Conservation (phyloP, 2,329 filamentous ascomycete species). For the Ophiostoma pallidulum region DNA sequence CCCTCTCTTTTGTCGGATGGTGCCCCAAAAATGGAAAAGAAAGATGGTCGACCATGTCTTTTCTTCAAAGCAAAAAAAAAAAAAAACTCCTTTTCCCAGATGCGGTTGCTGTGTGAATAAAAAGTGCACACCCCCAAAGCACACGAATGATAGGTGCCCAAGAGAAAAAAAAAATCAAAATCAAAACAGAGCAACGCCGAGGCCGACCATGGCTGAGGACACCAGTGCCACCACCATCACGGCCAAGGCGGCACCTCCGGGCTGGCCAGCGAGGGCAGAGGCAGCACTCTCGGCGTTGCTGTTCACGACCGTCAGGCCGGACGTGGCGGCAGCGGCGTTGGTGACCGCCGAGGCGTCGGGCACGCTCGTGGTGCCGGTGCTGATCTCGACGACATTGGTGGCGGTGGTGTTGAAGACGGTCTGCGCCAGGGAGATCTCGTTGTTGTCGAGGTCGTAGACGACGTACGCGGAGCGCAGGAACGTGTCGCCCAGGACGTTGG, state of each 20-base stretch:
- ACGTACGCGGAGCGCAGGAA: slow-evolving; percentile 68
- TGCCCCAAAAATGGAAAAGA: no score
- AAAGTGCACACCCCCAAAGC: background rate
- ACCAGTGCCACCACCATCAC: background rate
- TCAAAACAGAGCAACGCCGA: slow-evolving; percentile 14
- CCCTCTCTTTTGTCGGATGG: no score
- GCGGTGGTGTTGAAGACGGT: slow-evolving; percentile 50
- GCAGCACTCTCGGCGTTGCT: background rate
- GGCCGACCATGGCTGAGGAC: slow-evolving; percentile 6
- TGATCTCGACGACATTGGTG: slow-evolving; percentile 46
- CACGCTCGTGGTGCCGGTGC: slow-evolving; percentile 36
- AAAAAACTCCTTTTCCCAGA: background rate
- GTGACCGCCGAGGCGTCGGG: slow-evolving; percentile 44
- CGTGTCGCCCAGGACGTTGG: slow-evolving; percentile 61
- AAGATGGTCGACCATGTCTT: no score
- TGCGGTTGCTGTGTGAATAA: background rate
- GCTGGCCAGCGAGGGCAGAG: background rate
- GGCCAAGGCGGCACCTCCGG: background rate
- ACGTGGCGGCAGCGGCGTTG: slow-evolving; percentile 40
- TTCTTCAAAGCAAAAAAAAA: no score
- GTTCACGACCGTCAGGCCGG: slow-evolving; percentile 24
- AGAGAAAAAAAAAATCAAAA: slow-evolving; percentile 33
- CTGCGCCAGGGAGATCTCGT: slow-evolving; percentile 61
- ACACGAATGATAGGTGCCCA: no score
- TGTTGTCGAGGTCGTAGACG: slow-evolving; percentile 64